phyloP scores from a whole-genome alignment of 2,329 filamentous ascomycete genomes.

The Fusarium paranaense region DNA sequence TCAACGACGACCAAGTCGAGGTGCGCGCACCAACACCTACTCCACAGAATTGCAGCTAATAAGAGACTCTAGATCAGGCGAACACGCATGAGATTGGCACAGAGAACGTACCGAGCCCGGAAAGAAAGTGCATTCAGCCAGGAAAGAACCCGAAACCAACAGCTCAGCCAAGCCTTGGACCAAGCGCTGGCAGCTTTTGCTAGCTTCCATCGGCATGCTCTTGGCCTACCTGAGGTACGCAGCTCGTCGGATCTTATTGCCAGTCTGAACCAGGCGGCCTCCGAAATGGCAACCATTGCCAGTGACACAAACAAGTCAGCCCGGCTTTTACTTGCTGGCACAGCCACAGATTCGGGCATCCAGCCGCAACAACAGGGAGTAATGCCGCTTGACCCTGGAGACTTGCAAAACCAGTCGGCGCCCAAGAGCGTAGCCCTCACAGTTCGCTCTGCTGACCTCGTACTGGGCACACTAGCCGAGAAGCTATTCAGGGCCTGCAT shows the following conservation, averaged over 20 bases:
- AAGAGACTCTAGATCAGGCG: not conserved
- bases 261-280: not conserved
- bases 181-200: not conserved
- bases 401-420: not conserved
- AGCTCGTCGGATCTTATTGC: not conserved
- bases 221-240: not conserved
- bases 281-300: not conserved
- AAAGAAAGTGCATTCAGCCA: slow-evolving; percentile 3
- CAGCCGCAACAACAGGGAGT: not conserved
- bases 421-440: not conserved
- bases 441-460: not conserved
- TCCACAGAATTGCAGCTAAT: not conserved
- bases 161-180: not conserved
- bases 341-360: not conserved
- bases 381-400: too few relatives aligned
- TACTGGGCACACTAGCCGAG: not conserved
- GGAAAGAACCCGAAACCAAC: slow-evolving; percentile 6
- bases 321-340: too few relatives aligned
- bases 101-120: slow-evolving; percentile 8
- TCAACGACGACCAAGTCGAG: not conserved
- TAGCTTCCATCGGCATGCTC: not conserved
- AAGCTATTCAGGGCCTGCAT: slow-evolving; percentile 1
- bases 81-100: slow-evolving; percentile 8
- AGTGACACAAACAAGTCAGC: not conserved
- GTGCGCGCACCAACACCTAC: not conserved